Percentiles rank a stretch among this genome's conserved stretches.
Conservation (phyloP, 148 eudicot species). For the Amaranthus palmeri region DNA sequence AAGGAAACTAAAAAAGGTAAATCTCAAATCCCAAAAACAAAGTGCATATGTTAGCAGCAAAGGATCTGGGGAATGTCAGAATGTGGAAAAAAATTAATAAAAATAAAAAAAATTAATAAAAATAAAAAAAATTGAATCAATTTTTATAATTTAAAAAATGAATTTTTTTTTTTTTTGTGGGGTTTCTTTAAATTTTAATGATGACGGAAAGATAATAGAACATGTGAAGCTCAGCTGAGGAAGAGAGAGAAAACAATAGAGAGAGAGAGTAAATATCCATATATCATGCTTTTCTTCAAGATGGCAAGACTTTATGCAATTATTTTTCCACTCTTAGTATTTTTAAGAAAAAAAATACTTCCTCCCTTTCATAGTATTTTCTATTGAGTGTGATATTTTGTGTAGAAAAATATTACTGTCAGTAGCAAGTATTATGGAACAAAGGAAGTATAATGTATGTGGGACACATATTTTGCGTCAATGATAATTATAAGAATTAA, state of each 20-base stretch:
- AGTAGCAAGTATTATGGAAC: no score
- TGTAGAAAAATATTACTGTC: no score
- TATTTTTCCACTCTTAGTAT: neutral
- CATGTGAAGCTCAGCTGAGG: conserved; percentile 27
- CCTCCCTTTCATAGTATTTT: no score
- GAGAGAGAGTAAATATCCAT: conserved; percentile 17
- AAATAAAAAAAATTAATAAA: no score
- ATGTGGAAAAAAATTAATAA: conserved; percentile 15
- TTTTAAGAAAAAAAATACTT: no score
- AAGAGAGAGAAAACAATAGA: conserved; percentile 9
- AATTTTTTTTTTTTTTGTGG: conserved; percentile 14
- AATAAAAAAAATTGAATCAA: neutral
- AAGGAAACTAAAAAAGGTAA: neutral
- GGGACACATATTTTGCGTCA: no score
- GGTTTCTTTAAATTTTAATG: conserved; percentile 15
- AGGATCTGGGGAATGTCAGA: conserved; percentile 35
- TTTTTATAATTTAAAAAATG: neutral
- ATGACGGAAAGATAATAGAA: conserved; percentile 10
- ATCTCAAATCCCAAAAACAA: conserved; percentile 4
- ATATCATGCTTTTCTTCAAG: conserved; percentile 11
- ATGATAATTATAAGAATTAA: no score
- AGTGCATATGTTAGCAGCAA: neutral
- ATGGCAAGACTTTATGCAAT: conserved; percentile 10
- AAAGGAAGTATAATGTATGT: no score
- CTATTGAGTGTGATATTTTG: no score